Evolutionary conservation across 1,284 basidiomycete species (phyloP).

Genomic region (Ceratobasidium sp.): DNA sequence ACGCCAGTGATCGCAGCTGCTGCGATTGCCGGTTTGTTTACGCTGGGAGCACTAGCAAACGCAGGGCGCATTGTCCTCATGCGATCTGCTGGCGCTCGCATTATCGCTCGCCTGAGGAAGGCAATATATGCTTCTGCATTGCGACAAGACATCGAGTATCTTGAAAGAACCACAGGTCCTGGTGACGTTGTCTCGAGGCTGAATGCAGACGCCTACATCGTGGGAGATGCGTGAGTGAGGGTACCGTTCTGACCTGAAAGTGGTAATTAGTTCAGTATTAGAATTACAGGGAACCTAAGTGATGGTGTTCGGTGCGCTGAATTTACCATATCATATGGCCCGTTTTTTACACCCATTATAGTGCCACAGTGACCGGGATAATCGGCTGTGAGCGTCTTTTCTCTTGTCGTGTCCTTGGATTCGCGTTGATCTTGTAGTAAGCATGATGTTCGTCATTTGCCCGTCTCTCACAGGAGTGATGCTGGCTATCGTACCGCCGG

Average conservation of each 20-base stretch:
- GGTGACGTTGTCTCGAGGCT: constrained; percentile 94
- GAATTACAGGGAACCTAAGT: constrained; percentile 90
- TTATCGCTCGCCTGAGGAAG: constrained; percentile 89
- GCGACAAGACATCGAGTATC: constrained; percentile 90
- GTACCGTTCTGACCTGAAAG: too few relatives aligned
- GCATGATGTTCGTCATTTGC: constrained; percentile 96
- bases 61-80: constrained; percentile 89
- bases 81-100: constrained; percentile 85
- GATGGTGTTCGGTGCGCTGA: constrained; percentile 75
- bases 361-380: constrained; percentile 87
- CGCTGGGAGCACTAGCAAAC: constrained; percentile 87
- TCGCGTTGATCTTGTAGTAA: constrained; percentile 66
- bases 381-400: constrained; percentile 75
- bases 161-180: constrained; percentile 79
- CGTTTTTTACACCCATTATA: too few relatives aligned
- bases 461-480: constrained; percentile 90
- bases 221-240: constrained; percentile 92
- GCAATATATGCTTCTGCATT: constrained; percentile 84
- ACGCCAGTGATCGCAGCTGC: constrained; percentile 86
- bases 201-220: constrained; percentile 91
- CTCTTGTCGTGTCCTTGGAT: too few relatives aligned
- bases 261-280: too few relatives aligned
- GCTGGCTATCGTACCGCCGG: constrained; percentile 93
- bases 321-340: too few relatives aligned
- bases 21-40: constrained; percentile 83